These are phyloP conservation scores for Lycium ferocissimum DNA, from an alignment of 257 asterid genomes.

Conservation along the genomic window DNA sequence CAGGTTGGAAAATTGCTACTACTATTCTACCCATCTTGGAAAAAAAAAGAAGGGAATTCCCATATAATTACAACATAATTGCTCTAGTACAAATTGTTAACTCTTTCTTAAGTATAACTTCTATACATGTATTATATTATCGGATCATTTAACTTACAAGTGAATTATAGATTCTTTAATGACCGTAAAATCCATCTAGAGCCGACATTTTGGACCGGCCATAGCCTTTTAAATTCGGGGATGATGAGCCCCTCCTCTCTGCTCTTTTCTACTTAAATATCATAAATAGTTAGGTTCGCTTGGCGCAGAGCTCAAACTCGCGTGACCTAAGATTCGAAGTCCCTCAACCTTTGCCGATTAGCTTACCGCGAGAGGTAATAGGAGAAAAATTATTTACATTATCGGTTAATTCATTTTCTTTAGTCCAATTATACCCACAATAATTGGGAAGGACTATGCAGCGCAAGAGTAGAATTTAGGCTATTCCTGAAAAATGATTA, in stretches of 20 bases:
- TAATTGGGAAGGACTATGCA: neutral
- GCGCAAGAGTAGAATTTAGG: neutral
- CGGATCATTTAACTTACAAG: neutral
- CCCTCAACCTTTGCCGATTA: too few relatives aligned
- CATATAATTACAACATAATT: neutral
- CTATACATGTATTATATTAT: neutral
- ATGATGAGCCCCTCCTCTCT: neutral
- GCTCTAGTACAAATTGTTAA: neutral
- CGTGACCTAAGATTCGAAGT: too few relatives aligned
- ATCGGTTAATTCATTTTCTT: neutral
- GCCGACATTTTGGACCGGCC: neutral
- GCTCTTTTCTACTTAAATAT: neutral
- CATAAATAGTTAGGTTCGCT: neutral
- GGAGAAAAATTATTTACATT: neutral
- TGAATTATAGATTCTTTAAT: neutral
- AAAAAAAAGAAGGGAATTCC: accelerated
- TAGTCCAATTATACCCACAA: neutral
- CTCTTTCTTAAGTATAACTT: neutral
- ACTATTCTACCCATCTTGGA: neutral
- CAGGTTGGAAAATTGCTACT: conserved; percentile 2
- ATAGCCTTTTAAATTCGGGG: neutral
- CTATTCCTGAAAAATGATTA: conserved; percentile 28
- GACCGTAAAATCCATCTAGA: neutral
- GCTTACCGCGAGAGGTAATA: too few relatives aligned
- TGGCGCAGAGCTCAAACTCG: neutral